Percentiles rank a stretch among this genome's conserved stretches.
Evolutionary conservation across 2,329 filamentous ascomycete genomes (phyloP).

Genomic region (Knoxdaviesia proteae): DNA sequence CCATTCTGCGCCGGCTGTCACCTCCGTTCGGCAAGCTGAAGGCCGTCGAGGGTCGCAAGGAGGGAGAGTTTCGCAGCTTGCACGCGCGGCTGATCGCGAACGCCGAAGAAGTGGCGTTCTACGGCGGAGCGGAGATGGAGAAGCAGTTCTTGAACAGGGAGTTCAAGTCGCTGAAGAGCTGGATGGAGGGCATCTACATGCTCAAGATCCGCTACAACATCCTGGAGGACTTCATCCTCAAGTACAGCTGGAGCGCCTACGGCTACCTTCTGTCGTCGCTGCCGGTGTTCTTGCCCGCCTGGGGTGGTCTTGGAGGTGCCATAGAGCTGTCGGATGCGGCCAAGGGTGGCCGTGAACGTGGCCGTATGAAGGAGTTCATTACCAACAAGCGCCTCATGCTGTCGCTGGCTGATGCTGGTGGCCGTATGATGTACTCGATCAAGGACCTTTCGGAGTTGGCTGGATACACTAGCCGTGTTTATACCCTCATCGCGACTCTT

Average conservation of each 20-base stretch:
- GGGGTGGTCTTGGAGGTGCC: slow-evolving; percentile 65
- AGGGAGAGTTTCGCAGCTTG: slow-evolving; percentile 82
- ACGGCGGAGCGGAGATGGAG: slow-evolving; percentile 87
- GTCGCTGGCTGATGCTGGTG: slow-evolving; percentile 85
- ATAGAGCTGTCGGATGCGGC: slow-evolving; percentile 39
- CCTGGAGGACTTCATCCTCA: slow-evolving; percentile 91
- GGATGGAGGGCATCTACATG: slow-evolving; percentile 98
- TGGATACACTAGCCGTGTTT: slow-evolving; percentile 88
- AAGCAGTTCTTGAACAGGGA: slow-evolving; percentile 80
- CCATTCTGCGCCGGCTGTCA: slow-evolving; percentile 67
- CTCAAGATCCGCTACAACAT: slow-evolving; percentile 98
- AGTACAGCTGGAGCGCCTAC: slow-evolving; percentile 97
- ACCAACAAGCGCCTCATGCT: slow-evolving; percentile 98
- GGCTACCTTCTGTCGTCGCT: slow-evolving; percentile 86
- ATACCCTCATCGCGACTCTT: slow-evolving; percentile 83
- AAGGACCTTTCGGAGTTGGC: slow-evolving; percentile 93
- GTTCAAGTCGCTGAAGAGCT: slow-evolving; percentile 78
- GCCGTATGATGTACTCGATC: slow-evolving; percentile 98
- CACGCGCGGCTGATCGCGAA: slow-evolving; percentile 89
- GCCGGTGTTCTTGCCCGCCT: slow-evolving; percentile 82
- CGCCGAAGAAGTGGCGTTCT: slow-evolving; percentile 94
- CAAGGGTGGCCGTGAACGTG: slow-evolving; percentile 45
- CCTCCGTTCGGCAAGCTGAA: slow-evolving; percentile 95
- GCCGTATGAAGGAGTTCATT: slow-evolving; percentile 95
- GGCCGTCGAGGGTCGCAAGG: slow-evolving; percentile 82